Evolutionary conservation across 2,329 filamentous ascomycete genomes (phyloP).

Genomic region (Trichophyton benhamiae): DNA sequence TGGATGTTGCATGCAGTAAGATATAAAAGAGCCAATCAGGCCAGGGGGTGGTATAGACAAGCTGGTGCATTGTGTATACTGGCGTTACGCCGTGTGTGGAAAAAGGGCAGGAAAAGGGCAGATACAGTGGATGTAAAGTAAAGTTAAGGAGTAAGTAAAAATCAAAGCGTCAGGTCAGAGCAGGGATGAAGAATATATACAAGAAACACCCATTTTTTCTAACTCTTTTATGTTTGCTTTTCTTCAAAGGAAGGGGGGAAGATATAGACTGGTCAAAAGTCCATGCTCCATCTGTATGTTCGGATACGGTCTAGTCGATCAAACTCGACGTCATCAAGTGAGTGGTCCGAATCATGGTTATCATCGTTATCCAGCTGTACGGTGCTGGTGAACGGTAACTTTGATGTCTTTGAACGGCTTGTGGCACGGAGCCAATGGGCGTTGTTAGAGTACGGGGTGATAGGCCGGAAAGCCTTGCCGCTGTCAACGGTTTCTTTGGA

Average conservation of each 20-base stretch:
- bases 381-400: not conserved
- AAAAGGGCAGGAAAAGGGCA: not conserved
- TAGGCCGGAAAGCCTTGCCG: conserved; percentile 17
- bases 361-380: conserved; percentile 5
- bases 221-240: not conserved
- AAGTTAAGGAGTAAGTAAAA: not conserved
- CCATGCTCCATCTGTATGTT: conserved; percentile 35
- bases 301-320: conserved; percentile 25
- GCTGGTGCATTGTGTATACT: not conserved
- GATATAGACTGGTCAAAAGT: conserved; percentile 22
- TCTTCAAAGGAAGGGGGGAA: not conserved
- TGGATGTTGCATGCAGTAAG: not conserved
- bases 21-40: not conserved
- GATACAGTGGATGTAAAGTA: not conserved
- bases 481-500: conserved; percentile 26
- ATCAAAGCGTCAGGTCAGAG: not conserved
- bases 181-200: not conserved
- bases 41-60: not conserved
- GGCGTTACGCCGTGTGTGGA: not conserved
- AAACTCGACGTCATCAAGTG: conserved; percentile 19
- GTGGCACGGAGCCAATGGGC: not conserved
- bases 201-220: not conserved
- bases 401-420: not conserved
- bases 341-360: conserved; percentile 13
- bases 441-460: conserved; percentile 5